These are phyloP conservation scores for Cucurbita argyrosperma DNA, from an alignment of 306 rosid species.

Conservation along the genomic window DNA sequence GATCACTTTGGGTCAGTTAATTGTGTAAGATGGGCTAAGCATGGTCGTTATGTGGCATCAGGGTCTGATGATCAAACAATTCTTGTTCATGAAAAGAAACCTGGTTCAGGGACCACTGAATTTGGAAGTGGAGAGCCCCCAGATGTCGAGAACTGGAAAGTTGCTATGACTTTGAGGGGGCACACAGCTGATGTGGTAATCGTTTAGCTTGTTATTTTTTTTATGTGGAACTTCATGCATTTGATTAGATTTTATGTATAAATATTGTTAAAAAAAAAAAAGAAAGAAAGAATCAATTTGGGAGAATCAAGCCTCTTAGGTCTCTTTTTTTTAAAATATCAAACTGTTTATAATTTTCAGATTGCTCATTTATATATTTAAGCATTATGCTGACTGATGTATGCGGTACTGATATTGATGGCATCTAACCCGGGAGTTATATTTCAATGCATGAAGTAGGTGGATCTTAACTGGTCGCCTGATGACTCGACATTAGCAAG, in stretches of 20 bases:
- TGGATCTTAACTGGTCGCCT: constrained; percentile 99
- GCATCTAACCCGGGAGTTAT: constrained; percentile 41
- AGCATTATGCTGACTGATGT: neutral
- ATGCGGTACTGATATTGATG: constrained; percentile 5
- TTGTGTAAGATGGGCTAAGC: constrained; percentile 98
- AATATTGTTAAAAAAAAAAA: neutral
- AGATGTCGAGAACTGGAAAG: constrained; percentile 97
- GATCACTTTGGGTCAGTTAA: constrained; percentile 98
- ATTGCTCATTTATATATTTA: neutral
- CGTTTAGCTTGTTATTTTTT: constrained; percentile 18
- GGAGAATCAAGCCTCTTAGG: neutral
- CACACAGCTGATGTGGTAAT: constrained; percentile 99
- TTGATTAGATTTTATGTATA: neutral
- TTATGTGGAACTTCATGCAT: neutral
- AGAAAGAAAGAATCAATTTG: neutral
- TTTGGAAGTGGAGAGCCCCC: constrained; percentile 99
- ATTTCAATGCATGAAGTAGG: constrained; percentile 89
- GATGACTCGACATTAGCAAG: constrained; percentile 93
- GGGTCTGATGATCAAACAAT: constrained; percentile 97
- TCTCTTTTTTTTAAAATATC: neutral
- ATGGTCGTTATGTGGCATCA: constrained; percentile 79
- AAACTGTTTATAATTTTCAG: neutral
- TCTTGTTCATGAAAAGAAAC: constrained; percentile 87
- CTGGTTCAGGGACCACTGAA: constrained; percentile 98
- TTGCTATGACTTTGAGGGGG: constrained; percentile 84